These are phyloP conservation scores for Francoa sonchifolia DNA, from an alignment of 441 rosid species.

Conservation along the genomic window DNA sequence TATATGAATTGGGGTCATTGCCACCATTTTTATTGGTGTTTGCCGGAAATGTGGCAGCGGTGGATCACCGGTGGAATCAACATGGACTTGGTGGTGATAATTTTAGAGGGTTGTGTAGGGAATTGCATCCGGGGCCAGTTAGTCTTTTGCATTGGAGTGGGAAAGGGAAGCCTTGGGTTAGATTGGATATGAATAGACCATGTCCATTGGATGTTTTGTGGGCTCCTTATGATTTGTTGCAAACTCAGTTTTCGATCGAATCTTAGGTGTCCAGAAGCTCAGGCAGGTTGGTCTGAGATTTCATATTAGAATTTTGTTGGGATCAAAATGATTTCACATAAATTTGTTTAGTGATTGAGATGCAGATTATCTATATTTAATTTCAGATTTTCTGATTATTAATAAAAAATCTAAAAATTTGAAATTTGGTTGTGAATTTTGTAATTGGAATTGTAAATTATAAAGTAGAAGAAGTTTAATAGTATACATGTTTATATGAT, in stretches of 20 bases:
- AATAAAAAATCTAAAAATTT: no score
- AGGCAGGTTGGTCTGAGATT: conserved; percentile 1
- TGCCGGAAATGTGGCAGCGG: conserved; percentile 65
- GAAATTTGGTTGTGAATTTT: no score
- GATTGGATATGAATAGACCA: conserved; percentile 71
- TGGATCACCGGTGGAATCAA: conserved; percentile 83
- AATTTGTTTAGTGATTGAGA: background rate
- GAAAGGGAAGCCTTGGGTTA: conserved; percentile 94
- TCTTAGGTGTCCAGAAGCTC: conserved; percentile 34
- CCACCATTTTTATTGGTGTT: conserved; percentile 82
- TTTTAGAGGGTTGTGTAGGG: conserved; percentile 62
- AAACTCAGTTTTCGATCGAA: conserved; percentile 60
- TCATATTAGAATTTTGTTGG: background rate
- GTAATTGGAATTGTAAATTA: no score
- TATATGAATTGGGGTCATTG: conserved; percentile 75
- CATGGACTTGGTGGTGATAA: conserved; percentile 91
- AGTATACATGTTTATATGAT: no score
- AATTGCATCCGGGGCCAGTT: conserved; percentile 85
- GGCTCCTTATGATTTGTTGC: conserved; percentile 89
- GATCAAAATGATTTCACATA: conserved; percentile 3
- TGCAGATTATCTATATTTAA: no score
- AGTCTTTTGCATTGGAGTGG: conserved; percentile 96
- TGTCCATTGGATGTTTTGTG: conserved; percentile 88
- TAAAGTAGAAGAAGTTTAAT: no score
- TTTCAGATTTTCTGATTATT: no score